A percentile compares a stretch with the other conserved stretches of the same genome.
Conservation (phyloP, 2,329 filamentous ascomycete genomes). For the Monosporascus sp. region DNA sequence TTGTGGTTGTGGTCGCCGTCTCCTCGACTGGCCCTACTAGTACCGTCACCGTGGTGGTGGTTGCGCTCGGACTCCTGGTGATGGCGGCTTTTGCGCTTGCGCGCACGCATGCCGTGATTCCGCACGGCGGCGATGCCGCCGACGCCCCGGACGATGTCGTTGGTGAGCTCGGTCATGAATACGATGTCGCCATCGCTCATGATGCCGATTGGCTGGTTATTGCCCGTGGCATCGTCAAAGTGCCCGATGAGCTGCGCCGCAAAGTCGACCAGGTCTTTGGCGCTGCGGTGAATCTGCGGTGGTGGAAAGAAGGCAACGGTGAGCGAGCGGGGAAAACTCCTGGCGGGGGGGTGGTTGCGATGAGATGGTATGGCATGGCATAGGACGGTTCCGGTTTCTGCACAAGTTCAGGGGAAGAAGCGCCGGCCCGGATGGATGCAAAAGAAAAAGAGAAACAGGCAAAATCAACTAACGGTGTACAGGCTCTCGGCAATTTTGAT, state of each 20-base stretch:
- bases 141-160: conserved; percentile 10
- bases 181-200: conserved; percentile 13
- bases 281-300: conserved; percentile 11
- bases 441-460: no score
- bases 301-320: no score
- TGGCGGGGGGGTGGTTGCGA: no score
- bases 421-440: no score
- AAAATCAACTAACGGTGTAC: conserved; percentile 7
- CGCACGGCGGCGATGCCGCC: conserved; percentile 8
- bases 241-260: conserved; percentile 6
- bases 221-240: conserved; percentile 1
- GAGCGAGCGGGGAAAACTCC: no score
- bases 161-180: conserved; percentile 14
- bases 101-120: conserved; percentile 7
- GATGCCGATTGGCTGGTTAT: conserved; percentile 4
- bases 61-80: background rate
- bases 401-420: no score
- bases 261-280: conserved; percentile 10
- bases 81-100: conserved; percentile 3
- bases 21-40: no score
- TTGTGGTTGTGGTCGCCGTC: background rate
- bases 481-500: conserved; percentile 11
- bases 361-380: no score
- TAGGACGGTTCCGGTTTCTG: no score
- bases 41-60: background rate